Conservation (phyloP, 192 early-diverging fungal species). For the Coemansia brasiliensis region DNA sequence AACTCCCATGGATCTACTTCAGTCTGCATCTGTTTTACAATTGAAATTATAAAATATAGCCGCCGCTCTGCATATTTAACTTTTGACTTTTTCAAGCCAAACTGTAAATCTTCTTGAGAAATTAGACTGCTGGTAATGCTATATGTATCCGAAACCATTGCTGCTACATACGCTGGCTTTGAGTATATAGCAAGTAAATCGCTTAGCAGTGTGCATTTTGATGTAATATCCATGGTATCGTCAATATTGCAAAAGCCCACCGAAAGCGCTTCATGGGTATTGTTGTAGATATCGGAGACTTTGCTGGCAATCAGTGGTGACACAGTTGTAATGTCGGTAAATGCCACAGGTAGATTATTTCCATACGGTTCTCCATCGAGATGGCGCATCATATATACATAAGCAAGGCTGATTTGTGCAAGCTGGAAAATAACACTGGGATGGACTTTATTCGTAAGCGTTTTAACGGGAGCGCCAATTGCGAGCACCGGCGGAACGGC, state of each 20-base stretch:
- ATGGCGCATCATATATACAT: conserved; percentile 50
- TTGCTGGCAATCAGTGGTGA: conserved; percentile 29
- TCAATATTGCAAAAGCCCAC: conserved; percentile 27
- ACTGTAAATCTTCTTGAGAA: not conserved
- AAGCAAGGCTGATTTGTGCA: conserved; percentile 32
- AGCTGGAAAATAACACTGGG: conserved; percentile 51
- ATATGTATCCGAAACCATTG: conserved; percentile 41
- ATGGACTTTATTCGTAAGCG: conserved; percentile 33
- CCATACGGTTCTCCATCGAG: conserved; percentile 36
- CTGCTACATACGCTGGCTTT: conserved; percentile 16
- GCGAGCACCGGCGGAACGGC: conserved; percentile 6
- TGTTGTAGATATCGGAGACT: conserved; percentile 29
- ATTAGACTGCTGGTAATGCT: conserved; percentile 16
- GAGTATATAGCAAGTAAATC: conserved; percentile 29
- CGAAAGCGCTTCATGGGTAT: conserved; percentile 26
- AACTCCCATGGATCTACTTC: conserved; percentile 38
- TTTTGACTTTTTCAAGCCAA: conserved; percentile 5
- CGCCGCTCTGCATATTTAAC: conserved; percentile 22
- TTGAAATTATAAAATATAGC: conserved; percentile 32
- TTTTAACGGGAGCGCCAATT: conserved; percentile 31
- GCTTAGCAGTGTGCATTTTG: conserved; percentile 27
- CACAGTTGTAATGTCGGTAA: conserved; percentile 14
- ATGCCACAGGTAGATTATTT: conserved; percentile 12
- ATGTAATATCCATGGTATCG: conserved; percentile 13
- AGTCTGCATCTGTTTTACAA: conserved; percentile 31